These are phyloP conservation scores for Xanthoconium stramineum DNA, from an alignment of 768 basidiomycete species.

Conservation along the genomic window DNA sequence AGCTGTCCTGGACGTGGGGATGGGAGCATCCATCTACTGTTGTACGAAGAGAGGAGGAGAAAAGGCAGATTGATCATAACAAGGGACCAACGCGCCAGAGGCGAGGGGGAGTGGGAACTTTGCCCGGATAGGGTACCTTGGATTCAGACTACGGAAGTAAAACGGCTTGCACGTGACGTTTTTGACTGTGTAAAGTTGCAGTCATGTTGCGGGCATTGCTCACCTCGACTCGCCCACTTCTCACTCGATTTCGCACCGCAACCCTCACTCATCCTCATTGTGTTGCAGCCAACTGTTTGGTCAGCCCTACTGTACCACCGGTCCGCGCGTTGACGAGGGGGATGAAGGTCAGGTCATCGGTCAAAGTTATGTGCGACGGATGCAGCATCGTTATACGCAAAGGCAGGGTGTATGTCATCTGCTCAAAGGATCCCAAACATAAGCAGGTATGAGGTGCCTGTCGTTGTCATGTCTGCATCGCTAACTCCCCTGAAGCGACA, in stretches of 20 bases:
- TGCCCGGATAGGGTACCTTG: too few species aligned
- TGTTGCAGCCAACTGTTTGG: conserved; percentile 28
- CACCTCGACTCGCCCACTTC: conserved; percentile 57
- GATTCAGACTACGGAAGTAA: too few species aligned
- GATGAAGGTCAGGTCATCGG: conserved; percentile 95
- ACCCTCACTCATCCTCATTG: conserved; percentile 32
- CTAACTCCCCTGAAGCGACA: conserved; percentile 50
- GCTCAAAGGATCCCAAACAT: conserved; percentile 93
- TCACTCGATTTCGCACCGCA: conserved; percentile 47
- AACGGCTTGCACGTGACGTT: conserved; percentile 14
- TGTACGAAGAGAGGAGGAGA: too few species aligned
- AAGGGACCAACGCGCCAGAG: too few species aligned
- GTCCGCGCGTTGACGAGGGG: conserved; percentile 54
- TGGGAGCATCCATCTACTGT: conserved; percentile 2
- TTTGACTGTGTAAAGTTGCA: background rate
- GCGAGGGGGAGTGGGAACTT: too few species aligned
- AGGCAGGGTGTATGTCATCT: conserved; percentile 89
- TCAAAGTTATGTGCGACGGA: conserved; percentile 93
- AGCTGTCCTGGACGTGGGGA: conserved; percentile 32
- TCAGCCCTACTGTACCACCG: conserved; percentile 7
- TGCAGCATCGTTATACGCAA: conserved; percentile 87
- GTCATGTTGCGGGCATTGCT: conserved; percentile 59
- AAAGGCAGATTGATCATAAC: too few species aligned
- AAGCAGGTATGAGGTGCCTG: conserved; percentile 69
- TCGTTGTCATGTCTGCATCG: background rate